phyloP scores from a whole-genome alignment of 257 asterid genomes.

The Solanum virginianum region DNA sequence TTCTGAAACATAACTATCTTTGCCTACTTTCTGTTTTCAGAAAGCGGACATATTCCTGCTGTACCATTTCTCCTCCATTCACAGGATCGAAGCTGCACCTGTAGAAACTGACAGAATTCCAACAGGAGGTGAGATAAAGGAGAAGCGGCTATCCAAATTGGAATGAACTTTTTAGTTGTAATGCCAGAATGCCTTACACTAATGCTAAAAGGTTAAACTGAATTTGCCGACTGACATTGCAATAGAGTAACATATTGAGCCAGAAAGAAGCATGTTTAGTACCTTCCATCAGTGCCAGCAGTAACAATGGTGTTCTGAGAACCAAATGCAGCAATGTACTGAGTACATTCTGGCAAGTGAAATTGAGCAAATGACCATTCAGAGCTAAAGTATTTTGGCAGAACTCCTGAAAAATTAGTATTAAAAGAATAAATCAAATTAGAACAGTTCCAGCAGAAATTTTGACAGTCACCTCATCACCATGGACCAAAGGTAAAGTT shows the following conservation, averaged over 20 bases:
- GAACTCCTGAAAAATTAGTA: constrained; percentile 46
- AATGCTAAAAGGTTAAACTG: not conserved
- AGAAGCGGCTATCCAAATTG: not conserved
- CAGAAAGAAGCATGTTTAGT: not conserved
- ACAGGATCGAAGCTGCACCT: constrained; percentile 80
- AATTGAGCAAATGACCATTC: constrained; percentile 98
- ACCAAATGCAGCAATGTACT: constrained; percentile 64
- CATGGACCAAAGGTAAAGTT: not conserved
- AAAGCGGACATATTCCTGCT: constrained; percentile 60
- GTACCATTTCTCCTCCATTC: constrained; percentile 81
- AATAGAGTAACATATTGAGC: not conserved
- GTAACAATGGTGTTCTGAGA: constrained; percentile 56
- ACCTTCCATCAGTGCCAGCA: constrained; percentile 88
- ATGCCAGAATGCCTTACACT: not conserved
- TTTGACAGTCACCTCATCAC: not conserved
- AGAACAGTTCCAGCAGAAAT: not conserved
- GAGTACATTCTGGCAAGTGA: constrained; percentile 64
- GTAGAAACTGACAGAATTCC: constrained; percentile 40
- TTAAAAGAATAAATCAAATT: not conserved
- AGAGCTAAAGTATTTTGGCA: constrained; percentile 92
- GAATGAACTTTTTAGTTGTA: not conserved
- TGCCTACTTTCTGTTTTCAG: constrained; percentile 47
- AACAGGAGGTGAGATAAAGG: not conserved
- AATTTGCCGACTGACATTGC: not conserved
- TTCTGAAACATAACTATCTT: constrained; percentile 9